Evolutionary conservation across 345 rosid genomes (phyloP).

Genomic region (Xanthoceras sorbifolium): DNA sequence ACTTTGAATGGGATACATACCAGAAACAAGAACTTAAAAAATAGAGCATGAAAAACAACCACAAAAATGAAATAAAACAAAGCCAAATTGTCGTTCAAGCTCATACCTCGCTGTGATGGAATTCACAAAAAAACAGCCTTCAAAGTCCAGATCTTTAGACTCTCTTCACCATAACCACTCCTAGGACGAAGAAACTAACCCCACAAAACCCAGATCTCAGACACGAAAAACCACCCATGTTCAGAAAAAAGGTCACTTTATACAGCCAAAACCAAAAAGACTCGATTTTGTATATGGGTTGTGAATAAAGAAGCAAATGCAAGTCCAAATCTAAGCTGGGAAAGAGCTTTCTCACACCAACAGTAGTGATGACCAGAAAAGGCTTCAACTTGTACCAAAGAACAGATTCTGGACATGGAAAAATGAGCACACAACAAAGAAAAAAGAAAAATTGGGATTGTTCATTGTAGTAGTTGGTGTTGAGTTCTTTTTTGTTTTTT

Average conservation of each 20-base stretch:
- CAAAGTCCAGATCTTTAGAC: conserved; percentile 53
- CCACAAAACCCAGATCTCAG: conserved; percentile 48
- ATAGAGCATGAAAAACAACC: too few species aligned
- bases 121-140: conserved; percentile 22
- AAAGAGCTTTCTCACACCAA: conserved; percentile 56
- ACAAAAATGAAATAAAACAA: background rate
- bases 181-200: conserved; percentile 11
- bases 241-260: conserved; percentile 29
- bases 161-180: conserved; percentile 22
- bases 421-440: background rate
- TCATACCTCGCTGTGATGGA: conserved; percentile 35
- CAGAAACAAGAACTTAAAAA: too few species aligned
- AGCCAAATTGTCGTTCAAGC: conserved; percentile 17
- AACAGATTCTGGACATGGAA: conserved; percentile 28
- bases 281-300: conserved; percentile 34
- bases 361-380: conserved; percentile 18
- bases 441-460: conserved; percentile 2
- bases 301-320: conserved; percentile 23
- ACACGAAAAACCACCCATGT: conserved; percentile 16
- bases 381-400: conserved; percentile 9
- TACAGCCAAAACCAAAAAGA: conserved; percentile 31
- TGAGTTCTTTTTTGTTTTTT: background rate
- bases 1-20: background rate
- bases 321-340: conserved; percentile 64
- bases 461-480: background rate